phyloP scores from a whole-genome alignment of 257 asterid species.

The Ehretia macrophylla region DNA sequence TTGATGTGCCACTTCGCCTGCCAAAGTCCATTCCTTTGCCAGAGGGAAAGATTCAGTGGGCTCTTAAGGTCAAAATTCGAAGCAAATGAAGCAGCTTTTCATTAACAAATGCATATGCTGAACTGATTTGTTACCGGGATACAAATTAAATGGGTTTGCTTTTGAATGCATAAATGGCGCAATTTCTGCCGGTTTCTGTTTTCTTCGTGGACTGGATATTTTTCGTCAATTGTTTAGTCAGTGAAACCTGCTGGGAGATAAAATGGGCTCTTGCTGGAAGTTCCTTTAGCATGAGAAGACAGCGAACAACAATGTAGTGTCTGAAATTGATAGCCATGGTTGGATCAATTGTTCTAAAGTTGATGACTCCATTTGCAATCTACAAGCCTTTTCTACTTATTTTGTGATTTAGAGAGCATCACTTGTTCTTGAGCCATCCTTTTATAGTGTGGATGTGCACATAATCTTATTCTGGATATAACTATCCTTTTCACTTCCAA shows the following conservation, averaged over 20 bases:
- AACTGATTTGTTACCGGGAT: neutral
- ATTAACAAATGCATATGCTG: no score
- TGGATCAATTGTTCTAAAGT: neutral
- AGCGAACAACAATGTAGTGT: neutral
- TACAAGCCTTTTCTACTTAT: neutral
- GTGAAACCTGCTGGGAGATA: neutral
- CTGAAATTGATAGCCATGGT: neutral
- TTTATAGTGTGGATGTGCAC: no score
- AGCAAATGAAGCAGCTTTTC: constrained; percentile 26
- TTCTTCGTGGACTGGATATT: neutral
- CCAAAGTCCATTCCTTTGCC: constrained; percentile 78
- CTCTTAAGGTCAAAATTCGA: constrained; percentile 47
- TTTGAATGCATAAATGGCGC: neutral
- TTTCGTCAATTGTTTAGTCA: neutral
- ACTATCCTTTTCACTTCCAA: no score
- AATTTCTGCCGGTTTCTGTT: neutral
- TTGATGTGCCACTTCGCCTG: constrained; percentile 71
- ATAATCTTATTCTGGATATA: no score
- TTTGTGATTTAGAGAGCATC: neutral
- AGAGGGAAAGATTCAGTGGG: constrained; percentile 57
- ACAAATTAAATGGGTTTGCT: no score
- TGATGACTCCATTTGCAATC: neutral
- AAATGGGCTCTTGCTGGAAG: neutral
- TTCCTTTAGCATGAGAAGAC: neutral
- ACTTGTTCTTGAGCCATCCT: no score